Base-by-base conservation (phyloP, 805 yeast species). In the Saturnispora hagleri region DNA sequence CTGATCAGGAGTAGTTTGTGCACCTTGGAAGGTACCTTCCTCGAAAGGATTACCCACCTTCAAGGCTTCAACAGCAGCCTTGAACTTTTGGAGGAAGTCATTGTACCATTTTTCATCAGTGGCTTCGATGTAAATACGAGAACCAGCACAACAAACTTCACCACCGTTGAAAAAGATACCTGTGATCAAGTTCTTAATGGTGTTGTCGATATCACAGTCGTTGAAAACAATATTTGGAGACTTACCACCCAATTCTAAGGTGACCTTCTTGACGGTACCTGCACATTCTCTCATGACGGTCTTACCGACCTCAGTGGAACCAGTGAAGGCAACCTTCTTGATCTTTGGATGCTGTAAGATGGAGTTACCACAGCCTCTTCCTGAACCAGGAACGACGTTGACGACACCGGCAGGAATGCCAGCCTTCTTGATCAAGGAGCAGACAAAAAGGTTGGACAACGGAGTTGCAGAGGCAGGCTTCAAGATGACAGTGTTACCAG, bases 91-190 rank as follows among this genome's bases (percentile, higher is more conserved):
- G 50, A 85, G 69, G 60, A 88, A 76, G 59, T 76, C 73, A 58
- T 84, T 87, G 71, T 85, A 85, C 61, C 85, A 73, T 49, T 77
- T 80, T 57, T 79, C 85, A 43, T 44, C 48, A 45, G 52, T 44
- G 20, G 43, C 55, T 69, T 87, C 89, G 54, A 88, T 82, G 69
- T 85, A 87, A 56, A 87, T 78, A 69, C 96, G 83, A 57, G 95
- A 89, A 67, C 95, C 93, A 27, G 96, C 91, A 72, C 91, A 85
- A 73, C 96, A 89, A 54, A 86, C 90, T 72, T 89, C 96, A 73
- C 96, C 96, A 53, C 95, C 82, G 73, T 89, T 89, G 77, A 76
- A 86, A 73, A 82, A 81, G 58, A 88, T 86, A 71, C 95, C 95
- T 48, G 76, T 73, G 54, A 86, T 76, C 58, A 86, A 76, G 66